Conservation (phyloP, 192 early-diverging fungal genomes). For the Linnemannia exigua region DNA sequence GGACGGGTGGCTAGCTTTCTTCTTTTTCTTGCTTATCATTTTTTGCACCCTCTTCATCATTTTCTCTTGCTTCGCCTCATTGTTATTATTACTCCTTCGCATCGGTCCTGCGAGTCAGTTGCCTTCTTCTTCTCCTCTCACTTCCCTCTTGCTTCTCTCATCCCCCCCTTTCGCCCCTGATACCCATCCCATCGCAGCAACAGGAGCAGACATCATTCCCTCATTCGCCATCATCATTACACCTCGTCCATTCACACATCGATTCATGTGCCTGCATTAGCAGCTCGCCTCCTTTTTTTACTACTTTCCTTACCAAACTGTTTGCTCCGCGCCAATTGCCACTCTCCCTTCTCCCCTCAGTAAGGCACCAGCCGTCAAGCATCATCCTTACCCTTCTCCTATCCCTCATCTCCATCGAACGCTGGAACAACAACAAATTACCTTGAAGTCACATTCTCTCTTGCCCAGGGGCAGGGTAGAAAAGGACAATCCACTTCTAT, state of each 20-base stretch:
- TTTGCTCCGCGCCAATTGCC: neutral
- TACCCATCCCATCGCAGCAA: neutral
- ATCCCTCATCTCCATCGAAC: constrained; percentile 3
- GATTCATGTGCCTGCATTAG: neutral
- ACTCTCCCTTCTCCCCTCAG: neutral
- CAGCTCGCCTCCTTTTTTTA: neutral
- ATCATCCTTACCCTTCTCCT: neutral
- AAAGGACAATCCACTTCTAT: neutral
- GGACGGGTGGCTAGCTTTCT: neutral
- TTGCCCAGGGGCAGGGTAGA: neutral
- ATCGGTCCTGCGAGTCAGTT: no score
- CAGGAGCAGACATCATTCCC: neutral
- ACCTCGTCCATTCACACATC: neutral
- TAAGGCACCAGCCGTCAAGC: neutral
- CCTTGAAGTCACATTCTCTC: neutral
- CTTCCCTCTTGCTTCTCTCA: neutral
- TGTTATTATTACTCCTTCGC: neutral
- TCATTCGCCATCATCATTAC: neutral
- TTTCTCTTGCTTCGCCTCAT: neutral
- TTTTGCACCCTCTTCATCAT: neutral
- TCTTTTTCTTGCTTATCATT: neutral
- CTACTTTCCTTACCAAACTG: neutral
- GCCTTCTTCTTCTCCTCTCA: neutral
- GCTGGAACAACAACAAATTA: neutral
- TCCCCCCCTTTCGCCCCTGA: neutral